phyloP scores from a whole-genome alignment of 192 early-diverging fungal species.

The Umbelopsis sp. region DNA sequence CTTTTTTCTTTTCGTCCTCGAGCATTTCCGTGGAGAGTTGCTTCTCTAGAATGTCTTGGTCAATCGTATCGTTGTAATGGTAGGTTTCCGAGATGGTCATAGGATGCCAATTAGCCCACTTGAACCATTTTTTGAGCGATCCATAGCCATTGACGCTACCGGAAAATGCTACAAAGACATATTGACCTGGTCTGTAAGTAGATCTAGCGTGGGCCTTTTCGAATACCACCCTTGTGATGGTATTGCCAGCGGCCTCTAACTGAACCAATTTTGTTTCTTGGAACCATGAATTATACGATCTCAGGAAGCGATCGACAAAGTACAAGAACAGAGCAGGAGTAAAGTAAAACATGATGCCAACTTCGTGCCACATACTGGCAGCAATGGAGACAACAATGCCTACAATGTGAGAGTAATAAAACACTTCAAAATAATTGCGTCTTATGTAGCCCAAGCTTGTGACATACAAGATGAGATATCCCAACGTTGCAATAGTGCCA shows the following conservation, averaged over 20 bases:
- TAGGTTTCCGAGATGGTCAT: constrained; percentile 39
- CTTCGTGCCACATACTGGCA: constrained; percentile 37
- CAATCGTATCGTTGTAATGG: not conserved
- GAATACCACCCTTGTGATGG: constrained; percentile 27
- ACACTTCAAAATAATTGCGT: constrained; percentile 45
- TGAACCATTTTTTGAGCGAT: not conserved
- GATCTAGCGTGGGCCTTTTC: constrained; percentile 11
- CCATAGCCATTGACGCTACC: constrained; percentile 20
- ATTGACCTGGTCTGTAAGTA: constrained; percentile 44
- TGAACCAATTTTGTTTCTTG: constrained; percentile 8
- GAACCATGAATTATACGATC: constrained; percentile 37
- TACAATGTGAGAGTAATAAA: constrained; percentile 45
- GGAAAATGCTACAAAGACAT: constrained; percentile 43
- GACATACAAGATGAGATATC: constrained; percentile 32
- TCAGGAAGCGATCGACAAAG: constrained; percentile 34
- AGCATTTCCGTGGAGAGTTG: not conserved
- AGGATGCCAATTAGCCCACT: constrained; percentile 40
- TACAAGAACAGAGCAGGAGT: constrained; percentile 31
- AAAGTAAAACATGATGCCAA: constrained; percentile 30
- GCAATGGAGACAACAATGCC: constrained; percentile 37
- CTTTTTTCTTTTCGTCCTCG: not conserved
- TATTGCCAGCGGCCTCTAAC: constrained; percentile 4
- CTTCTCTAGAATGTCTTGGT: not conserved
- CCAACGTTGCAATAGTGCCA: constrained; percentile 28
- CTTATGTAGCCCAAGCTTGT: constrained; percentile 37